Evolutionary conservation across 2,329 filamentous ascomycete genomes (phyloP).

Genomic region (Xylariaceae sp.): DNA sequence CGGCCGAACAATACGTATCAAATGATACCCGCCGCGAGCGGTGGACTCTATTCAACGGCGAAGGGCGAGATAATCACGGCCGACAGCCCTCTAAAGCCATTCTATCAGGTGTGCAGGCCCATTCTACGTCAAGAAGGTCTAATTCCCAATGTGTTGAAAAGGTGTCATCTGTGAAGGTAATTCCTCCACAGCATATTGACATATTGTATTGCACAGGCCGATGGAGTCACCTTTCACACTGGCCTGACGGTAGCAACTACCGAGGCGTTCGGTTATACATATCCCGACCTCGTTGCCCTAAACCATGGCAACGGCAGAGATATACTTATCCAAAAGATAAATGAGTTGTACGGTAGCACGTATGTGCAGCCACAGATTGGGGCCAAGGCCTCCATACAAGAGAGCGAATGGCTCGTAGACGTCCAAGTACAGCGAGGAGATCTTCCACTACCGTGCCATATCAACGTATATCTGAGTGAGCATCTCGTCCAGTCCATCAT

Average conservation of each 20-base stretch:
- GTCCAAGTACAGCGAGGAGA: slow-evolving; percentile 36
- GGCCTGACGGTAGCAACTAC: slow-evolving; percentile 30
- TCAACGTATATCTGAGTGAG: slow-evolving; percentile 32
- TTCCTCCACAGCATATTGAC: not conserved
- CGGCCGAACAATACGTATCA: slow-evolving; percentile 31
- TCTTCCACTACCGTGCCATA: slow-evolving; percentile 34
- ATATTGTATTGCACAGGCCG: slow-evolving; percentile 11
- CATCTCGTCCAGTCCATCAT: slow-evolving; percentile 30
- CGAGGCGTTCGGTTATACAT: slow-evolving; percentile 39
- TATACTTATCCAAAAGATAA: slow-evolving; percentile 57
- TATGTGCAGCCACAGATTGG: not conserved
- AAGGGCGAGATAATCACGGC: slow-evolving; percentile 38
- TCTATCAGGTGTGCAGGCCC: slow-evolving; percentile 34
- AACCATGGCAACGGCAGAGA: slow-evolving; percentile 56
- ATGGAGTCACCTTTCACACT: slow-evolving; percentile 40
- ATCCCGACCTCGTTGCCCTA: slow-evolving; percentile 41
- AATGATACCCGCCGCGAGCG: slow-evolving; percentile 25
- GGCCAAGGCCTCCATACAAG: not conserved
- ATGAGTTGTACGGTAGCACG: slow-evolving; percentile 42
- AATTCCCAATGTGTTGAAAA: not conserved
- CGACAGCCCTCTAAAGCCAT: slow-evolving; percentile 47
- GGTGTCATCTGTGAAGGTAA: not conserved
- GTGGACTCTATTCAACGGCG: slow-evolving; percentile 39
- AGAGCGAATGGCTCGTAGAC: slow-evolving; percentile 33
- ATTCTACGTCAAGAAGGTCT: not conserved